Percentiles rank a stretch among this genome's conserved stretches.
These are phyloP conservation scores for Eucalyptus paniculata DNA, from an alignment of 345 rosid genomes.

Conservation along the genomic window DNA sequence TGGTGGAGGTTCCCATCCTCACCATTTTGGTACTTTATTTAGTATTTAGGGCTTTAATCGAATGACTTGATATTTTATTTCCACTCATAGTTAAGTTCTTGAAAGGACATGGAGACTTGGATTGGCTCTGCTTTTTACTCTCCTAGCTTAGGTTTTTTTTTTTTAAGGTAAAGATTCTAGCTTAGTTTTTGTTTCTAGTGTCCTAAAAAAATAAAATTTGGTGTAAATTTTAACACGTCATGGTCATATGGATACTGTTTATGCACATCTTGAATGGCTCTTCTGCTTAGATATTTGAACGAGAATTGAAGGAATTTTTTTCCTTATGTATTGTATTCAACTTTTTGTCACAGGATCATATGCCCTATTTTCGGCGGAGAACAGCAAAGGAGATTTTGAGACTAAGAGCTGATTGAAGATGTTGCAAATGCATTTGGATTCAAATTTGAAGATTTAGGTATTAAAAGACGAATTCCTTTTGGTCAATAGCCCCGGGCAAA, in stretches of 20 bases:
- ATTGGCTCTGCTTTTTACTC: not conserved
- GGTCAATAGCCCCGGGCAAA: not conserved
- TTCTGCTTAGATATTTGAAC: not conserved
- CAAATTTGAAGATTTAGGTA: not conserved
- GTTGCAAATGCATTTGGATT: not conserved
- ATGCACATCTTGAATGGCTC: not conserved
- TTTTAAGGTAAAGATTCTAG: not conserved
- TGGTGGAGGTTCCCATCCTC: not conserved
- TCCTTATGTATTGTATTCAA: not conserved
- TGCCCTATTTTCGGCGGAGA: constrained; percentile 87
- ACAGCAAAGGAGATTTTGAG: constrained; percentile 86
- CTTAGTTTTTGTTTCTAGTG: not conserved
- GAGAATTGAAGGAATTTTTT: not conserved
- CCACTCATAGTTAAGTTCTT: not conserved
- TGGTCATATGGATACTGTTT: not conserved
- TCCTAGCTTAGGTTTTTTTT: not conserved
- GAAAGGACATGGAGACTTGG: not conserved
- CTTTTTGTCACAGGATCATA: constrained; percentile 44
- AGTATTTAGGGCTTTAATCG: not conserved
- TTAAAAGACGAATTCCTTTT: not conserved
- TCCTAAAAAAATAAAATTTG: not conserved
- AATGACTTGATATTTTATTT: not conserved
- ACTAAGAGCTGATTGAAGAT: constrained; percentile 69
- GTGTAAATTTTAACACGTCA: not conserved
- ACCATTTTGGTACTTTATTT: not conserved